phyloP scores from a whole-genome alignment of 768 basidiomycete genomes.

The Phanerodontia chrysosporium region DNA sequence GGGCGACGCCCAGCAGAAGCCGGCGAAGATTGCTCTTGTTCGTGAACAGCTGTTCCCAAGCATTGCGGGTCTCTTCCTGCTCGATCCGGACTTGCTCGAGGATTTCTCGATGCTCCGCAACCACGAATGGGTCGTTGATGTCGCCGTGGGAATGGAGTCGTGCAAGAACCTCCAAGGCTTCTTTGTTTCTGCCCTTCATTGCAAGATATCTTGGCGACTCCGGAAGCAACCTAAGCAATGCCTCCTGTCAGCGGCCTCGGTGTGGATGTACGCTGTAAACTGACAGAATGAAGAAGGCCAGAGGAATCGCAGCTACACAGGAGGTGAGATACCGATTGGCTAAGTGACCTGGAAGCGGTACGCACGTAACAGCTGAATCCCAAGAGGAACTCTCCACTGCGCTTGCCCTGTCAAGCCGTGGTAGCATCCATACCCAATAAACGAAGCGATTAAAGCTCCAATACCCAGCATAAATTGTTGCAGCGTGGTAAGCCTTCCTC shows the following conservation, averaged over 20 bases:
- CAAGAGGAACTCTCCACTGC: conserved; percentile 49
- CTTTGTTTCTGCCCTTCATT: conserved; percentile 44
- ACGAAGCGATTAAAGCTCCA: conserved; percentile 46
- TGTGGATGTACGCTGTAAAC: conserved; percentile 8
- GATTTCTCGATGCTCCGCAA: conserved; percentile 24
- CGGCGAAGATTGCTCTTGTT: conserved; percentile 44
- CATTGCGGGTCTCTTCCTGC: conserved; percentile 16
- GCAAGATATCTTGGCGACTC: conserved; percentile 49
- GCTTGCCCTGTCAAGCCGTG: conserved; percentile 24
- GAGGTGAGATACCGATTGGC: neutral
- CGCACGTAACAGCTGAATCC: conserved; percentile 19
- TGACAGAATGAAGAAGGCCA: conserved; percentile 41
- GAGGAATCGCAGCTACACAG: conserved; percentile 17
- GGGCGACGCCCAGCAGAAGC: conserved; percentile 35
- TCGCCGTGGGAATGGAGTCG: conserved; percentile 51
- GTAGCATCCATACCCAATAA: conserved; percentile 22
- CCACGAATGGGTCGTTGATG: conserved; percentile 42
- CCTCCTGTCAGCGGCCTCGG: neutral
- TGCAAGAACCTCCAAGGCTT: conserved; percentile 39
- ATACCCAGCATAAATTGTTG: conserved; percentile 51
- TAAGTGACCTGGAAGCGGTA: neutral
- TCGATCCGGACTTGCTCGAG: conserved; percentile 18
- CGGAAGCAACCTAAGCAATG: conserved; percentile 13
- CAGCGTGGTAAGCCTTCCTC: conserved; percentile 49
- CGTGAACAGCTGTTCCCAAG: conserved; percentile 37